Base-by-base conservation (phyloP, 208 protist genomes). In the Wallacemonas sp. region DNA sequence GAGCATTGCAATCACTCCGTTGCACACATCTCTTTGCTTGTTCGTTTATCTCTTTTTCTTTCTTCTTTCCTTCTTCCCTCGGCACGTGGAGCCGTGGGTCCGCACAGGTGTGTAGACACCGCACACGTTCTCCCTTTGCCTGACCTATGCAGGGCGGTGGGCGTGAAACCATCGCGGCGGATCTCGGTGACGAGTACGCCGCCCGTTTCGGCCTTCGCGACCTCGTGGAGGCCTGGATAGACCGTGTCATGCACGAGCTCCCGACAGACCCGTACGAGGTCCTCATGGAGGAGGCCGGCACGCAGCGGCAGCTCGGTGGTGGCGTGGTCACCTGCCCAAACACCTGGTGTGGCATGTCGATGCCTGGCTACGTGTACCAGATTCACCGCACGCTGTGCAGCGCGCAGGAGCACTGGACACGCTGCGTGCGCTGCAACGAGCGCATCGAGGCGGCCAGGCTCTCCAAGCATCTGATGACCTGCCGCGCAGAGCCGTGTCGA, bases 251-350 rank as follows among this genome's bases (percentile, higher is more conserved):
- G 25, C 31, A 48, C 3, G 79, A 88, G 54, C 66, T 66, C 18
- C 88, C 88, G 0, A 67, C 79, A 25, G 84, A 94, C 57, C 88
- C 88, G 0, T 91, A 82, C 57, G 54, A 79, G 44, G 85, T 71
- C 39, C 67, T 94, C 23, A 83, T 91, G n/a, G 72, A 79, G 12
- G 79, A 79, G 42, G 84, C 84, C 7, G 49, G 39, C 16, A 68
- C 71, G 5, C 84, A 91, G 50, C 82, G 76, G 22, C 54, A 63
- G 46, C 71, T 70, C 66, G 80, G 76, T 18, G 70, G 77, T n/a
- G 88, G 84, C 57, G 71, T 94, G 55, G 82, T 91, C 29, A 91
- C 78, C 20, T 94, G 88, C 59, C 70, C 74, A 18, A 94, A 94
- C 70, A 55, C 57, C 20, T 94, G 88, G 88, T 94, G 88, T 59